Conservation (phyloP, 2,329 filamentous ascomycete species). For the Aspergillus oerlinghausenensis region DNA sequence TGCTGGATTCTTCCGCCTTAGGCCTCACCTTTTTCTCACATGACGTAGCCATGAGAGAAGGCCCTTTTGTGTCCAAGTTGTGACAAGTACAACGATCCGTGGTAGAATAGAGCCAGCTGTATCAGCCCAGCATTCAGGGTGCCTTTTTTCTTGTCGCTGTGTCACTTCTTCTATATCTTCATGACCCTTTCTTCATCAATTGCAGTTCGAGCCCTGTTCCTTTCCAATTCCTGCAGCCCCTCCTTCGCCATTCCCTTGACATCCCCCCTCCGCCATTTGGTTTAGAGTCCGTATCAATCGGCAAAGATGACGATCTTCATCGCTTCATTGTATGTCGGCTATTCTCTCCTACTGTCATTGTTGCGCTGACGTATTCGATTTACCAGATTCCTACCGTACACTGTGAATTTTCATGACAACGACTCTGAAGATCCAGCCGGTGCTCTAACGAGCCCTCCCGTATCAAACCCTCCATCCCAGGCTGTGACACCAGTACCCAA, state of each 20-base stretch:
- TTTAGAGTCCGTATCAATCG: slow-evolving; percentile 3
- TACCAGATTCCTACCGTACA: slow-evolving; percentile 81
- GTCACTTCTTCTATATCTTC: background rate
- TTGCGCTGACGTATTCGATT: slow-evolving; percentile 3
- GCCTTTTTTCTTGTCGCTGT: background rate
- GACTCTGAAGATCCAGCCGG: slow-evolving; percentile 37
- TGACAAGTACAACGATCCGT: background rate
- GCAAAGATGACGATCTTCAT: slow-evolving; percentile 56
- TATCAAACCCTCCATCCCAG: slow-evolving; percentile 21
- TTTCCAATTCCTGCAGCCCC: background rate
- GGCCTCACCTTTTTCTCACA: slow-evolving; percentile 19
- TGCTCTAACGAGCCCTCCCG: slow-evolving; percentile 32
- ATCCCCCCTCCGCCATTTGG: background rate
- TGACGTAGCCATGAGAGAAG: slow-evolving; percentile 32
- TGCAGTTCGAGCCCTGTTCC: background rate
- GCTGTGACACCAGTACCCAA: slow-evolving; percentile 21
- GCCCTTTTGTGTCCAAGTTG: background rate
- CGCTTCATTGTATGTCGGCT: slow-evolving; percentile 49
- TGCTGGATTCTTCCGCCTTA: background rate
- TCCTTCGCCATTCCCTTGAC: slow-evolving; percentile 1
- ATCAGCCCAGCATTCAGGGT: background rate
- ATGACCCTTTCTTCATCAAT: background rate
- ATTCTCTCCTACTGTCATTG: background rate
- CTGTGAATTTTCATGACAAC: slow-evolving; percentile 74
- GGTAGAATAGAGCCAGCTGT: background rate